Evolutionary conservation across 2,329 filamentous ascomycete species (phyloP).

Genomic region (Colletotrichum gloeosporioides): DNA sequence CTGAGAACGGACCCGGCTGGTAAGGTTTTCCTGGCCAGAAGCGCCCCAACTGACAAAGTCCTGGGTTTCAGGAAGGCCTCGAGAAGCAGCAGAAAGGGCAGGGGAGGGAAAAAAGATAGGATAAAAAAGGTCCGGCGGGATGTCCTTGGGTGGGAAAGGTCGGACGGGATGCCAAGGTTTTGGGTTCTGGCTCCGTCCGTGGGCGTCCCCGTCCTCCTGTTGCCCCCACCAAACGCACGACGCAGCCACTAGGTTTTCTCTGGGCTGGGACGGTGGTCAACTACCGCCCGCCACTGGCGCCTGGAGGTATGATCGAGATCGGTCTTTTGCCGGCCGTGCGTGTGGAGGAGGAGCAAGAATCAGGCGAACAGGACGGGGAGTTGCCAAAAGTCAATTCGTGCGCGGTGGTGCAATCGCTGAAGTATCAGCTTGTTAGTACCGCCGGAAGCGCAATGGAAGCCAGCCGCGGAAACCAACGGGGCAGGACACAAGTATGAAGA

Average conservation of each 20-base stretch:
- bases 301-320: constrained; percentile 1
- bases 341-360: not conserved
- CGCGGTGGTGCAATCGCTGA: not conserved
- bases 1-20: not conserved
- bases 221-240: not conserved
- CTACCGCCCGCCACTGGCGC: constrained; percentile 13
- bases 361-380: not conserved
- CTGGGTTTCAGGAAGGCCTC: constrained; percentile 11
- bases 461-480: not conserved
- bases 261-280: not conserved
- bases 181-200: not conserved
- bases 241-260: not conserved
- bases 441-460: not conserved
- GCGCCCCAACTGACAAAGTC: constrained; percentile 1
- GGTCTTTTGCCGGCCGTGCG: not conserved
- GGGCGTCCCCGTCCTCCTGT: not conserved
- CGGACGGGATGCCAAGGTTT: constrained; percentile 19
- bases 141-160: not conserved
- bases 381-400: not conserved
- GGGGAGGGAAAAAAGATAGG: not conserved
- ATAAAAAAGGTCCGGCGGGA: not conserved
- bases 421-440: not conserved
- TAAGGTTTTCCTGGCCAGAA: not conserved
- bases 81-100: not conserved
- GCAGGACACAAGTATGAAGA: not conserved